Evolutionary conservation across 176 grass and related monocot species (phyloP).

Genomic region (Aegilops speltoides): DNA sequence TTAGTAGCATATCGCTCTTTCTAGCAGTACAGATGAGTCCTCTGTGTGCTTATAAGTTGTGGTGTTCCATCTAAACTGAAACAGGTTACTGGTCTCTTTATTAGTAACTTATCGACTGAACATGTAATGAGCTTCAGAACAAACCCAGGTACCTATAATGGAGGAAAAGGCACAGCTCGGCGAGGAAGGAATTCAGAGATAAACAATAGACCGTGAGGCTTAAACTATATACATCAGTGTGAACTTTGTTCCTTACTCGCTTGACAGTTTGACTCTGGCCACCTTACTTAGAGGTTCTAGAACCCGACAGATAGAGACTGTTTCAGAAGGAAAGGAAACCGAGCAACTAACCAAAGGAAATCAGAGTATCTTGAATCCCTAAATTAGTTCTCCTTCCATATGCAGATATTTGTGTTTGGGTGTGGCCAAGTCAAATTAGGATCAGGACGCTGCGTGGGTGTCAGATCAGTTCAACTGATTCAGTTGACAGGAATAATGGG

Average conservation of each 20-base stretch:
- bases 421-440: neutral
- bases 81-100: neutral
- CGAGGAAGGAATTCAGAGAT: neutral
- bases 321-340: neutral
- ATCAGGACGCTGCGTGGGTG: neutral
- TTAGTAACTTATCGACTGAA: neutral
- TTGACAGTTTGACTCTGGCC: too few relatives aligned
- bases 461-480: neutral
- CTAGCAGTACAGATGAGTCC: neutral
- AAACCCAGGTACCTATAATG: neutral
- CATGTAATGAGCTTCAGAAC: neutral
- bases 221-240: neutral
- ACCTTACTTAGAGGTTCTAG: neutral
- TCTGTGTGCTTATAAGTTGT: neutral
- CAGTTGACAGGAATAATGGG: neutral
- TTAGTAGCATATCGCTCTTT: neutral
- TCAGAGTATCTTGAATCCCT: neutral
- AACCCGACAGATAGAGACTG: neutral
- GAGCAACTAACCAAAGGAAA: neutral
- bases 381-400: neutral
- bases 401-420: neutral
- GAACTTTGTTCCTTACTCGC: neutral
- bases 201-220: neutral
- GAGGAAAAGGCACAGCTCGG: neutral
- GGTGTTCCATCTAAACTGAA: neutral